A percentile compares a stretch with the other conserved stretches of the same genome.
These are phyloP conservation scores for Leptographium radiaticola DNA, from an alignment of 2,329 filamentous ascomycete genomes.

Conservation along the genomic window DNA sequence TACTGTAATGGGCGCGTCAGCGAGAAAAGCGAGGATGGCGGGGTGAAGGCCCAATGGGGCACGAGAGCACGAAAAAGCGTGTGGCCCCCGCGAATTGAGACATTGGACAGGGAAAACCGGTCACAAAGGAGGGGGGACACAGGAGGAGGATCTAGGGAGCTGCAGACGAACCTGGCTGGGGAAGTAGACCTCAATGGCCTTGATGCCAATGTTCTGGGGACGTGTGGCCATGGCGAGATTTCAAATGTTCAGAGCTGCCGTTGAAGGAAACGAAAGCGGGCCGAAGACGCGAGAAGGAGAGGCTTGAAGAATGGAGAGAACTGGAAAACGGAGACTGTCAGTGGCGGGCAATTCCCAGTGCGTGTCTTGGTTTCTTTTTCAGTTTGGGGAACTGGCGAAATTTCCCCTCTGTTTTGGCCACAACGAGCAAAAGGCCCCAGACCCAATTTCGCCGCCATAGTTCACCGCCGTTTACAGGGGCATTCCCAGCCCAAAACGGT, in stretches of 20 bases:
- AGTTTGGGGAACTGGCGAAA: background rate
- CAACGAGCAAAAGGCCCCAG: background rate
- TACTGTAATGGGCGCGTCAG: slow-evolving; percentile 38
- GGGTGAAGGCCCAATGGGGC: background rate
- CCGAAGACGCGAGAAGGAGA: background rate
- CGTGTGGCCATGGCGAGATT: slow-evolving; percentile 49
- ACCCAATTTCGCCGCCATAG: background rate
- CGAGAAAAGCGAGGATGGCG: background rate
- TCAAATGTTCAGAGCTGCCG: background rate
- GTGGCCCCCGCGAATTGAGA: background rate
- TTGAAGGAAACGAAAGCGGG: background rate
- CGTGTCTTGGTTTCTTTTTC: background rate
- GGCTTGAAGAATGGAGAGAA: background rate
- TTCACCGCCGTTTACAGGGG: slow-evolving; percentile 3
- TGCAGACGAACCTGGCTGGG: slow-evolving; percentile 60
- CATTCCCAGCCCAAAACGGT: background rate
- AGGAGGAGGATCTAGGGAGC: background rate
- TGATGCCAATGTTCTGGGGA: slow-evolving; percentile 81
- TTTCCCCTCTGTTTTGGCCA: background rate
- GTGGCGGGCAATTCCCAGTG: background rate
- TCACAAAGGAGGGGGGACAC: background rate
- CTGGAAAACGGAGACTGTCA: background rate
- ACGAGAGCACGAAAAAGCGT: too few relatives aligned
- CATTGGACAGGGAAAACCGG: background rate
- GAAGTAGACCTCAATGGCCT: slow-evolving; percentile 85